A percentile compares a stretch with the other conserved stretches of the same genome.
Conservation (phyloP, 2,329 filamentous ascomycete genomes). For the Fusarium heterosporum region DNA sequence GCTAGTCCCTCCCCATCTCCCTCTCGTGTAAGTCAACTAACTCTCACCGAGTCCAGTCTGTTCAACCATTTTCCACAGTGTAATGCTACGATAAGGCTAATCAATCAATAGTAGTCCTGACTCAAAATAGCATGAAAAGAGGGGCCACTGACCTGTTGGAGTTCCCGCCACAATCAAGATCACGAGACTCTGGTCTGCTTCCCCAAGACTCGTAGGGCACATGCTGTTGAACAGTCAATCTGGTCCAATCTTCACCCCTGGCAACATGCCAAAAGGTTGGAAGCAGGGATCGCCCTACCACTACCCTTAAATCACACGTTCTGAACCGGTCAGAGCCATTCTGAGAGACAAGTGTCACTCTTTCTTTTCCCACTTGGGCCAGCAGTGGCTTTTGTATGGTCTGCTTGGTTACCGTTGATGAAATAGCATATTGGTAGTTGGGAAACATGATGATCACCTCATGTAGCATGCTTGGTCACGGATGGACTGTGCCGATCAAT, state of each 20-base stretch:
- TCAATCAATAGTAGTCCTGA: constrained; percentile 23
- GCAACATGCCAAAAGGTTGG: constrained; percentile 27
- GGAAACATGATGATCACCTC: constrained; percentile 20
- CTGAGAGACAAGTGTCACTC: constrained; percentile 36
- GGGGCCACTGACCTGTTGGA: constrained; percentile 12
- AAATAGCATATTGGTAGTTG: constrained; percentile 2
- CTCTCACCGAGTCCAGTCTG: constrained; percentile 34
- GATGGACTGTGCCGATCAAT: neutral
- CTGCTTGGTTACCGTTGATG: constrained; percentile 1
- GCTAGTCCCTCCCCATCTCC: neutral
- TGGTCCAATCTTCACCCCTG: constrained; percentile 34
- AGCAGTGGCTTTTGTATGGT: constrained; percentile 14
- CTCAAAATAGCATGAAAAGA: constrained; percentile 15
- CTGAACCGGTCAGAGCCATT: constrained; percentile 30
- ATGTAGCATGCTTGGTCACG: neutral
- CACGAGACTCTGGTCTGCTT: constrained; percentile 26
- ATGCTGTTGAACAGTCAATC: constrained; percentile 5
- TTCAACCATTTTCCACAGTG: constrained; percentile 24
- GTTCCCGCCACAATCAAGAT: constrained; percentile 18
- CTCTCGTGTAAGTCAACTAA: constrained; percentile 37
- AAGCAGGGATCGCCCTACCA: constrained; percentile 31
- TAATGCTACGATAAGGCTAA: constrained; percentile 29
- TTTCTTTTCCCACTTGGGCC: constrained; percentile 8
- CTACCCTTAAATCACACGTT: constrained; percentile 36
- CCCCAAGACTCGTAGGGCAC: constrained; percentile 19